Percentiles rank a stretch among this genome's conserved stretches.
These are phyloP conservation scores for Geotrichum australiense DNA, from an alignment of 1,139 yeast genomes.

Conservation along the genomic window DNA sequence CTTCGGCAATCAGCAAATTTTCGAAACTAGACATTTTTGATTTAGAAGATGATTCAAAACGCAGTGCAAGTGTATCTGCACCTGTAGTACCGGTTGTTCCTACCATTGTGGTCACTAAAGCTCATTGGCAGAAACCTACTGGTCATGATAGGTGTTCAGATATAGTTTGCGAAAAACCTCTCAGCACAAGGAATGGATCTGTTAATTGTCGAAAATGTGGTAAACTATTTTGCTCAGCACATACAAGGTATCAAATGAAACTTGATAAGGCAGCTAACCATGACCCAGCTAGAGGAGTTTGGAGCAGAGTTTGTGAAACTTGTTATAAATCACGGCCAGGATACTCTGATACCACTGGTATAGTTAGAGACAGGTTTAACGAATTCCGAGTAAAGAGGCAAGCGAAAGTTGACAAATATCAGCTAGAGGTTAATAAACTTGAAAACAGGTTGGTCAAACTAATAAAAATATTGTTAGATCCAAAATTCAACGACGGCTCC, in stretches of 20 bases:
- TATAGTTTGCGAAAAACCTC: conserved; percentile 28
- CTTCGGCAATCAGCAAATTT: conserved; percentile 29
- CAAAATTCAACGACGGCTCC: conserved; percentile 20
- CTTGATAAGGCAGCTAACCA: conserved; percentile 42
- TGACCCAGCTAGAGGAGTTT: conserved; percentile 46
- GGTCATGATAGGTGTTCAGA: conserved; percentile 31
- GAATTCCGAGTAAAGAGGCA: conserved; percentile 42
- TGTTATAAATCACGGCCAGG: conserved; percentile 59
- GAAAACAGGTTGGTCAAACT: conserved; percentile 58
- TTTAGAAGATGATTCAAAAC: conserved; percentile 19
- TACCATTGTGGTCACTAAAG: conserved; percentile 37
- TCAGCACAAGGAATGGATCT: conserved; percentile 29
- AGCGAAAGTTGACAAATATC: conserved; percentile 35
- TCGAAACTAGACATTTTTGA: conserved; percentile 34
- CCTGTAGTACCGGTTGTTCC: conserved; percentile 4
- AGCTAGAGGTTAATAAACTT: conserved; percentile 48
- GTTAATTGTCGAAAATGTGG: conserved; percentile 54
- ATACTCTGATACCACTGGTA: conserved; percentile 39
- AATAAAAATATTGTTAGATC: conserved; percentile 26
- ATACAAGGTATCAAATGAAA: conserved; percentile 49
- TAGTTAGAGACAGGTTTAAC: conserved; percentile 41
- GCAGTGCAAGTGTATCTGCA: conserved; percentile 1
- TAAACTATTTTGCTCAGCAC: conserved; percentile 55
- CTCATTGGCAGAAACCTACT: conserved; percentile 59
- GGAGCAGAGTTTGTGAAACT: conserved; percentile 62